phyloP scores from a whole-genome alignment of 1,139 yeast genomes.

The Geotrichum fermentans region DNA sequence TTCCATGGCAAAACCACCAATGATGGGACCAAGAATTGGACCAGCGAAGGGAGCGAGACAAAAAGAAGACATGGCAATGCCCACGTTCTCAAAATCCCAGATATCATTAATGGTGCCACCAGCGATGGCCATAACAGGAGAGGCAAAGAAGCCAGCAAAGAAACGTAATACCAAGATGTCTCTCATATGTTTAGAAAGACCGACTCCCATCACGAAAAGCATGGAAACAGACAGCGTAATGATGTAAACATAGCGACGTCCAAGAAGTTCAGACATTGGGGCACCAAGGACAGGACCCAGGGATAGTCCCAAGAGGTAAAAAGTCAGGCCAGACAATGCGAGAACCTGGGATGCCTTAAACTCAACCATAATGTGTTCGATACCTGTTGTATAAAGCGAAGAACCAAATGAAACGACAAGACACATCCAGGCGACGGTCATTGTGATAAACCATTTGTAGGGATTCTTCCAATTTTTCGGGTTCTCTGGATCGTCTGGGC shows the following conservation, averaged over 20 bases:
- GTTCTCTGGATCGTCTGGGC: conserved; percentile 31
- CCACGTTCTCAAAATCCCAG: conserved; percentile 65
- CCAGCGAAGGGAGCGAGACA: conserved; percentile 77
- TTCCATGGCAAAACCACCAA: conserved; percentile 74
- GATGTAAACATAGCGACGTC: conserved; percentile 58
- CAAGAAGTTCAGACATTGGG: conserved; percentile 49
- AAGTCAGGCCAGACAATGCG: conserved; percentile 56
- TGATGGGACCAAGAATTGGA: conserved; percentile 76
- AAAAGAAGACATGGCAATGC: conserved; percentile 63
- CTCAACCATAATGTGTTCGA: conserved; percentile 38
- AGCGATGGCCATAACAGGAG: conserved; percentile 81
- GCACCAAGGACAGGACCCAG: conserved; percentile 48
- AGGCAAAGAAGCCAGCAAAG: conserved; percentile 70
- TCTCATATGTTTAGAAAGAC: conserved; percentile 48
- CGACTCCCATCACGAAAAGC: conserved; percentile 50
- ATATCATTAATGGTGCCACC: conserved; percentile 77
- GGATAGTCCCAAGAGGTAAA: conserved; percentile 50
- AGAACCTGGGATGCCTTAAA: conserved; percentile 58
- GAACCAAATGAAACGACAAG: conserved; percentile 42
- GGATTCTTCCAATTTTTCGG: conserved; percentile 35
- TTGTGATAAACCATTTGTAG: conserved; percentile 40
- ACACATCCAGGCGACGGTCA: conserved; percentile 42
- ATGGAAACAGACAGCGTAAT: conserved; percentile 56
- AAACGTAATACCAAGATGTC: conserved; percentile 58
- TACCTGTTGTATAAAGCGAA: conserved; percentile 45